Base-by-base conservation (phyloP, 2,329 filamentous ascomycete species). In the Anisogramma anomala region DNA sequence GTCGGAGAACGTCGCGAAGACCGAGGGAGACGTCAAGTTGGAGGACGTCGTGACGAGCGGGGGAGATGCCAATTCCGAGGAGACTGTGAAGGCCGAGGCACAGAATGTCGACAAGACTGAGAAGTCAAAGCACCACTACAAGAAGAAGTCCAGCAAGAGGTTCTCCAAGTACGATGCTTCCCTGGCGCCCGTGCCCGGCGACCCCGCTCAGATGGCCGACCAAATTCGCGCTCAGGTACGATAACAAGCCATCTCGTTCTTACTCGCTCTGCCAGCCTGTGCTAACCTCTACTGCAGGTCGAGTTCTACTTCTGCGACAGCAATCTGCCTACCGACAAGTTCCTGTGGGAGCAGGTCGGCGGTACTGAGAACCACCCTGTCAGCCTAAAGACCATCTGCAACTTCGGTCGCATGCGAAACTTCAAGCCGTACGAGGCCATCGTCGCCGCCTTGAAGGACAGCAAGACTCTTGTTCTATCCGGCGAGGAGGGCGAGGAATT, bases 251-350 rank as follows among this genome's bases (percentile, higher is more conserved):
- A 14, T 14, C 8, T 15, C 26, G 6, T 14, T 6, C 18, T 25
- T 31, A 20, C 3, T 30, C n/a, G n/a, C 27, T 20, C 27, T 32
- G 30, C 14, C 28, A 14, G n/a, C 20, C 15, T 18, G 9, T 36
- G 33, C 31, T 52, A 50, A 44, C 49, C 41, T 23, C n/a, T 13
- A 17, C n/a, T 38, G 22, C 51, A 93, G 82, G 84, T 94, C 53
- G 87, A 95, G 59, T 95, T 94, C 63, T 95, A 95, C 72, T 94
- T 95, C 64, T 84, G 84, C 55, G 84, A 93, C 61, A 84, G 81
- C 55, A 95, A 95, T 64, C 76, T 98, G 27, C 81, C 82, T 38
- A 79, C 77, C 55, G 93, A 98, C 64, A 83, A 86, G 60, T 94
- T 85, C 67, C 73, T 98, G 52, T 84, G 87, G 68, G 71, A 77